These are phyloP conservation scores for Scortechinia acanthostroma DNA, from an alignment of 2,329 filamentous ascomycete species.

Conservation along the genomic window DNA sequence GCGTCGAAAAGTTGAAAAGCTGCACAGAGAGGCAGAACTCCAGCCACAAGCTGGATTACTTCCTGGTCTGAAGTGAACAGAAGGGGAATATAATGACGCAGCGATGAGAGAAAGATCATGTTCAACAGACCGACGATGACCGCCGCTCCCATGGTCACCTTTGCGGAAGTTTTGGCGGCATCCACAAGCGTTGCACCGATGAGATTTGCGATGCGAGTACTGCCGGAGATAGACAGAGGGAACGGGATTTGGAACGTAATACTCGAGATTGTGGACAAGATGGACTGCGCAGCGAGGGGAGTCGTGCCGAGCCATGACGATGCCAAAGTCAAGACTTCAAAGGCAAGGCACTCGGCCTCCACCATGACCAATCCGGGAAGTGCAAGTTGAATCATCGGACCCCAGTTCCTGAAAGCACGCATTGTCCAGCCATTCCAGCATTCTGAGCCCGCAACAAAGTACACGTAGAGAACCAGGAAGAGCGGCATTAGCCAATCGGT, in stretches of 20 bases:
- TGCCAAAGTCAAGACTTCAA: constrained; percentile 82
- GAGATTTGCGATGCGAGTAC: constrained; percentile 82
- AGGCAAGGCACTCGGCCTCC: constrained; percentile 85
- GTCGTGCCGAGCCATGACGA: constrained; percentile 73
- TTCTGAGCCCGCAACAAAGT: constrained; percentile 26
- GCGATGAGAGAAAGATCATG: constrained; percentile 56
- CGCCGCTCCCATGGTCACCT: constrained; percentile 65
- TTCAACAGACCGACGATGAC: constrained; percentile 74
- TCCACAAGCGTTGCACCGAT: constrained; percentile 80
- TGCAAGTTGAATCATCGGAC: constrained; percentile 78
- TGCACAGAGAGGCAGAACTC: constrained; percentile 72
- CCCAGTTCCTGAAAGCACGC: constrained; percentile 27
- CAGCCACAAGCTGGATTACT: constrained; percentile 62
- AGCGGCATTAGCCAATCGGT: constrained; percentile 38
- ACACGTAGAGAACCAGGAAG: constrained; percentile 34
- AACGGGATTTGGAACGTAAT: constrained; percentile 90
- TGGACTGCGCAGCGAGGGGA: constrained; percentile 79
- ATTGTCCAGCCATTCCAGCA: constrained; percentile 35
- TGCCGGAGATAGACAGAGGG: constrained; percentile 79
- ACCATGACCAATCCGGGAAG: constrained; percentile 90
- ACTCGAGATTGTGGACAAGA: constrained; percentile 70
- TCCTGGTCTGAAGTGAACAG: constrained; percentile 72
- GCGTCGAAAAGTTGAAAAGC: constrained; percentile 87
- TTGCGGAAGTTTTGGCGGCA: constrained; percentile 74
- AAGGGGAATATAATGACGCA: constrained; percentile 68